Evolutionary conservation across 2,329 filamentous ascomycete species (phyloP), one percentile per base, ranked within the genome.

Genomic region (Nannizziopsis arthrosporioides): DNA sequence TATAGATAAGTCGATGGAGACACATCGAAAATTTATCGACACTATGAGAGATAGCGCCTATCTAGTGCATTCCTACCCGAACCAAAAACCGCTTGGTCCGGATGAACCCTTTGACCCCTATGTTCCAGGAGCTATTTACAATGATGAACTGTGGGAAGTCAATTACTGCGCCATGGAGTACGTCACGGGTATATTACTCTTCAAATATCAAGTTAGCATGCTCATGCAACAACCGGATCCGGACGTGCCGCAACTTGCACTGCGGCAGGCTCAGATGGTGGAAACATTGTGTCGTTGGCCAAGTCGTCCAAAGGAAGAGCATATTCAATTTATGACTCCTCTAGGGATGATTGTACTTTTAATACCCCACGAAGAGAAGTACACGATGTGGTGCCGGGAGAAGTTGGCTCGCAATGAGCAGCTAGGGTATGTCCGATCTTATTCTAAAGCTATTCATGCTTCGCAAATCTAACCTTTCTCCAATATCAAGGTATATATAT

Each of bases 381-480:
- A 93, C 60, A 77, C 78, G 8, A 80, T 80, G 72, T 96, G 89
- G 89, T 75, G 82, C 54, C 79, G 87, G 52, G 75, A 76, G 56
- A 90, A 85, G 63, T 81, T 94, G 63, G 87, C 86, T 14, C 68
- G 77, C 46, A 73, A 94, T 40, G 90, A 96, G 66, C 74, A 75
- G 51, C 71, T 81, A 61, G 89, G 89, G 87, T 93, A 71, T 69
- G 81, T 71, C 38, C 19, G 14, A 27, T 45, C 19, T 30, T 19
- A 15, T 39, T 17, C 46, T 41, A 51, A 41, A 12, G 53, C 34
- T 14, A 32, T 42, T 15, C 30, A 39, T 18, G 30, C 44, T 12
- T 27, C n/a, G 42, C 35, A 15, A 15, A 15, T 34, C 32, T 19
- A 10, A 8, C 35, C 31, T 12, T 12, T 35, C 35, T 30, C 11